Conservation (phyloP, 2,329 filamentous ascomycete genomes). For the Ascosphaera pollenicola region DNA sequence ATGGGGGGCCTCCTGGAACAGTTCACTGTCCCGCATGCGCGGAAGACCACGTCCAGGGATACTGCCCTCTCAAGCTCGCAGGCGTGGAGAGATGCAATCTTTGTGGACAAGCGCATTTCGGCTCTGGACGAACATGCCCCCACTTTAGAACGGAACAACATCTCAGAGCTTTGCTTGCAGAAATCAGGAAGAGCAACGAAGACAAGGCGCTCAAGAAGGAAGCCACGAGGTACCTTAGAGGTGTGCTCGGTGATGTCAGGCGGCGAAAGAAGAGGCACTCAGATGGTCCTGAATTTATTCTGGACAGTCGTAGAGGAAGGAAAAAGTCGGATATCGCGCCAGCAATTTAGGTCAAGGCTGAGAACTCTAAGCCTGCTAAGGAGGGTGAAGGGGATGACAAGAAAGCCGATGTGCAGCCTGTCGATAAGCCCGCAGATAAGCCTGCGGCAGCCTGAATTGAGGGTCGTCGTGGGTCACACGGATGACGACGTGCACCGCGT, state of each 20-base stretch:
- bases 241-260: conserved; percentile 32
- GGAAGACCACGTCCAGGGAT: conserved; percentile 30
- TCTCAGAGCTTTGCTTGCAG: conserved; percentile 40
- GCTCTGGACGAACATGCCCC: conserved; percentile 33
- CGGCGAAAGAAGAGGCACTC: conserved; percentile 24
- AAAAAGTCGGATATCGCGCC: no score
- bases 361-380: no score
- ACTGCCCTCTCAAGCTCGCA: conserved; percentile 36
- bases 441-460: no score
- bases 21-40: conserved; percentile 31
- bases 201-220: conserved; percentile 28
- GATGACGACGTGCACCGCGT: no score
- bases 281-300: background rate
- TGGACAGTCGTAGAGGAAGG: no score
- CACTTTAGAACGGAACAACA: conserved; percentile 40
- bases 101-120: conserved; percentile 41
- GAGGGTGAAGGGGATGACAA: no score
- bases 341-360: no score
- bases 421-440: no score
- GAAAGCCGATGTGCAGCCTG: no score
- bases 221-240: conserved; percentile 34
- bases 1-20: conserved; percentile 3
- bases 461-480: no score
- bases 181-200: conserved; percentile 36
- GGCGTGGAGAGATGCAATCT: conserved; percentile 40